Percentiles rank a stretch among this genome's conserved stretches.
These are phyloP conservation scores for Boletellus deceptivus DNA, from an alignment of 1,284 basidiomycete species.

Conservation along the genomic window DNA sequence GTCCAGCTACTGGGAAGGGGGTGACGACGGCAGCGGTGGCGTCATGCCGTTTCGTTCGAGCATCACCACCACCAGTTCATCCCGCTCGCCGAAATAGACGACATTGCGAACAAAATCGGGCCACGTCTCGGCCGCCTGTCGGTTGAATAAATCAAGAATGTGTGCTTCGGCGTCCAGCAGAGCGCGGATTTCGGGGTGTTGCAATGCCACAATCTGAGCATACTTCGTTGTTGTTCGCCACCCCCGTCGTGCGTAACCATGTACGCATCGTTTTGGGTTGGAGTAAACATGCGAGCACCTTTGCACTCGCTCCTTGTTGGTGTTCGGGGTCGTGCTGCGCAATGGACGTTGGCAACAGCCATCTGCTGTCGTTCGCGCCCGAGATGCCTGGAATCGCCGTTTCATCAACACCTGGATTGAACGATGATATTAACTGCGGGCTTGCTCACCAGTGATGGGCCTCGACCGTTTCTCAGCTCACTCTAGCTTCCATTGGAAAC, in stretches of 20 bases:
- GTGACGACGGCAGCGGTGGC: slow-evolving; percentile 41
- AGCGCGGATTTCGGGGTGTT: slow-evolving; percentile 38
- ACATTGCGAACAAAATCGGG: slow-evolving; percentile 31
- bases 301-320: slow-evolving; percentile 17
- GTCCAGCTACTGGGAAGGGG: slow-evolving; percentile 39
- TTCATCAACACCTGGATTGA: neutral
- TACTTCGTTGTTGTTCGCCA: slow-evolving; percentile 20
- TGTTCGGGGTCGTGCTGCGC: slow-evolving; percentile 1
- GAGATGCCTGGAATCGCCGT: slow-evolving; percentile 1
- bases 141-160: slow-evolving; percentile 47
- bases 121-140: slow-evolving; percentile 41
- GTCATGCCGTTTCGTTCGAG: slow-evolving; percentile 36
- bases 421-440: too few species aligned
- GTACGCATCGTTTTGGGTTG: slow-evolving; percentile 42
- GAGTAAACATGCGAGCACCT: slow-evolving; percentile 43
- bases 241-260: slow-evolving; percentile 14
- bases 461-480: slow-evolving; percentile 30
- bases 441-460: slow-evolving; percentile 3
- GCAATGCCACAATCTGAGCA: slow-evolving; percentile 32
- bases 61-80: slow-evolving; percentile 40
- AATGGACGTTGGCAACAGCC: neutral
- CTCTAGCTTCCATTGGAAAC: slow-evolving; percentile 32
- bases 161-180: slow-evolving; percentile 55
- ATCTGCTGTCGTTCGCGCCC: slow-evolving; percentile 1
- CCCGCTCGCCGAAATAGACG: slow-evolving; percentile 44